Percentiles rank a stretch among this genome's conserved stretches.
Evolutionary conservation across 192 early-diverging fungal species (phyloP).

Genomic region (Umbelopsis sp.): DNA sequence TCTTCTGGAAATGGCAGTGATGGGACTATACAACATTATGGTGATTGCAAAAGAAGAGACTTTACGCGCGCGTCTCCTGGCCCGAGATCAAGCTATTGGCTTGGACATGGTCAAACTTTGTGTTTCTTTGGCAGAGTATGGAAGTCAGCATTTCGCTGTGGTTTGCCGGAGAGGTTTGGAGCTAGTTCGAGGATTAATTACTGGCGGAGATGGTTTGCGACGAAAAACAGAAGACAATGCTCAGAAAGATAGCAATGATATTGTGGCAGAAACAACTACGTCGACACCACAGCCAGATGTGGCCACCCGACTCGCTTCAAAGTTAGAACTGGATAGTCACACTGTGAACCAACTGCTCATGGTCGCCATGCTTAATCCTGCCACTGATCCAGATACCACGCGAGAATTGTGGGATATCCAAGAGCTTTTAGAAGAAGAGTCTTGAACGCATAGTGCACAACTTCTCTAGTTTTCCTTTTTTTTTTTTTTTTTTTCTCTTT

Average conservation of each 20-base stretch:
- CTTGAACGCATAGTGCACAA: constrained; percentile 1
- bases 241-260: constrained; percentile 3
- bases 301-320: constrained; percentile 15
- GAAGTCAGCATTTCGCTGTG: constrained; percentile 36
- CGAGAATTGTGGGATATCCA: constrained; percentile 34
- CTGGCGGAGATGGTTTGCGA: constrained; percentile 32
- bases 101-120: constrained; percentile 40
- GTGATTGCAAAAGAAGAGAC: constrained; percentile 30
- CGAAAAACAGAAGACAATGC: constrained; percentile 13
- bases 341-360: constrained; percentile 30
- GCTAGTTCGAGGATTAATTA: constrained; percentile 31
- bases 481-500: background rate
- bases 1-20: constrained; percentile 53
- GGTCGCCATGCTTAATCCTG: constrained; percentile 32
- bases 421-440: constrained; percentile 34
- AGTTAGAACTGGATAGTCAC: constrained; percentile 30
- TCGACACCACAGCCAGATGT: background rate
- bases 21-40: constrained; percentile 57
- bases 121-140: constrained; percentile 36
- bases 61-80: constrained; percentile 24
- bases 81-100: constrained; percentile 26
- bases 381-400: constrained; percentile 34
- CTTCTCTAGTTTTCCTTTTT: background rate
- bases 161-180: constrained; percentile 38
- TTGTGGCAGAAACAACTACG: background rate